A percentile compares a stretch with the other conserved stretches of the same genome.
Conservation (phyloP, 352 stramenopile species). For the Globisporangium yorkense region DNA sequence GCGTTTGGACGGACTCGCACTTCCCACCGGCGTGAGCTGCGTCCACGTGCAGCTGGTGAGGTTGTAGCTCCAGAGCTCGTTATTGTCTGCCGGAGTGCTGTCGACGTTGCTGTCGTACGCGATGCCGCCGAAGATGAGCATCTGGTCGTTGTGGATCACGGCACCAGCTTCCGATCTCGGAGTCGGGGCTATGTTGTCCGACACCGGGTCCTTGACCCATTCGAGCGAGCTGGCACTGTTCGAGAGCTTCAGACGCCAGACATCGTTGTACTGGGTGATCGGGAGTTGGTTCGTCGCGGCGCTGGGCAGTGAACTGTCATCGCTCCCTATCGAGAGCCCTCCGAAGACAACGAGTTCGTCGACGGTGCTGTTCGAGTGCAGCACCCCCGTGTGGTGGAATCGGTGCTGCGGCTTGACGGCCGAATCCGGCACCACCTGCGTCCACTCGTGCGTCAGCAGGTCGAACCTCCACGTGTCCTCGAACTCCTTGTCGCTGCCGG, state of each 20-base stretch:
- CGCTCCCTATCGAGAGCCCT: conserved; percentile 30
- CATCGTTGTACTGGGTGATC: conserved; percentile 45
- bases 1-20: conserved; percentile 24
- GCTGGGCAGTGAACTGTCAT: neutral
- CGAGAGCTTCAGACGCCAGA: conserved; percentile 38
- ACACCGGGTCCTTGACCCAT: conserved; percentile 32
- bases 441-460: conserved; percentile 25
- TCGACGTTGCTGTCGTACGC: conserved; percentile 43
- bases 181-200: conserved; percentile 16
- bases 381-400: conserved; percentile 34
- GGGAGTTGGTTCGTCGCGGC: conserved; percentile 11
- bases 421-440: conserved; percentile 16
- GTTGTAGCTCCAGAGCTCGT: conserved; percentile 64
- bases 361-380: conserved; percentile 35
- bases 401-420: conserved; percentile 23
- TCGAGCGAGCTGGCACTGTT: conserved; percentile 1
- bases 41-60: conserved; percentile 34
- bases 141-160: conserved; percentile 37
- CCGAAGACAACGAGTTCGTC: conserved; percentile 50
- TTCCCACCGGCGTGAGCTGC: conserved; percentile 21
- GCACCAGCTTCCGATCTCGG: conserved; percentile 43
- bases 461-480: conserved; percentile 75
- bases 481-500: conserved; percentile 39
- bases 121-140: conserved; percentile 71
- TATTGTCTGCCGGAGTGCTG: conserved; percentile 33